phyloP scores from a whole-genome alignment of 495 filamentous ascomycete genomes.

The Platismatia glauca region DNA sequence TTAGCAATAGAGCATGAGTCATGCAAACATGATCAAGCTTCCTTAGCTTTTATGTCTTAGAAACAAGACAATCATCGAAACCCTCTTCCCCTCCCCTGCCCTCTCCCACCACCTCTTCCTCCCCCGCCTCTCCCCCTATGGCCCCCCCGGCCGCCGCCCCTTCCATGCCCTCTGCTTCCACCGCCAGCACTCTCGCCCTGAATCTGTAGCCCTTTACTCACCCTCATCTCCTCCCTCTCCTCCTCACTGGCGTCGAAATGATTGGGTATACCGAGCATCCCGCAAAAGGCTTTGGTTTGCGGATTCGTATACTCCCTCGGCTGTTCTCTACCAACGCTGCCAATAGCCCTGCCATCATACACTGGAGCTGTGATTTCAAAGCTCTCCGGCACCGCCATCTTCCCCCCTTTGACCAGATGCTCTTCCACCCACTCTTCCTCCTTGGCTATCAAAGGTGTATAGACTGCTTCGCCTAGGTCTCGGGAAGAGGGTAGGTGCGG shows the following conservation, averaged over 20 bases:
- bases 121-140: constrained; percentile 27
- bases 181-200: constrained; percentile 28
- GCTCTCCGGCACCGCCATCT: constrained; percentile 60
- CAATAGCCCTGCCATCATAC: constrained; percentile 40
- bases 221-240: constrained; percentile 49
- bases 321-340: constrained; percentile 32
- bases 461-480: constrained; percentile 50
- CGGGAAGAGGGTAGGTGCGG: constrained; percentile 47
- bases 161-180: constrained; percentile 25
- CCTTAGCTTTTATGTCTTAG: neutral
- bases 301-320: constrained; percentile 74
- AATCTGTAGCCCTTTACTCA: constrained; percentile 29
- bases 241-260: constrained; percentile 62
- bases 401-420: constrained; percentile 51
- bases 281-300: constrained; percentile 72
- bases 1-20: neutral
- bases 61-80: neutral
- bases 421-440: constrained; percentile 69
- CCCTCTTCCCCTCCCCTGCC: constrained; percentile 14
- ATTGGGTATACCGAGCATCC: constrained; percentile 66
- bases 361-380: constrained; percentile 69
- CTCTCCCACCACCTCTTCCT: constrained; percentile 30
- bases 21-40: neutral
- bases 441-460: constrained; percentile 51
- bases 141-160: constrained; percentile 23